A percentile compares a stretch with the other conserved stretches of the same genome.
phyloP scores from a whole-genome alignment of 768 basidiomycete genomes.

The Suillus subluteus region DNA sequence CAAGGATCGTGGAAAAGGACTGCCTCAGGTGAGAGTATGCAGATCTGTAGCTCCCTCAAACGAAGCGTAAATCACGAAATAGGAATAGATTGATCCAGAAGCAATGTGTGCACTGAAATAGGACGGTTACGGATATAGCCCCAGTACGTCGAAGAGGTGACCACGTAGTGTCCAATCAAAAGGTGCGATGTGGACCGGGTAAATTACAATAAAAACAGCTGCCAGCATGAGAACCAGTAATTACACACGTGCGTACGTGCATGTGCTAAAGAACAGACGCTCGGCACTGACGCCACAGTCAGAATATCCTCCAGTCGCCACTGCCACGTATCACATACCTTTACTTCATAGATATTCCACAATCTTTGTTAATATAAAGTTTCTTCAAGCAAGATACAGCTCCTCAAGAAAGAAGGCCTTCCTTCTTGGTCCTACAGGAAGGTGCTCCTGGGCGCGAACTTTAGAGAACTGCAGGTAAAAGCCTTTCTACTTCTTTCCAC shows the following conservation, averaged over 20 bases:
- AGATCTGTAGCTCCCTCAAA: background rate
- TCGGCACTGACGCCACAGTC: background rate
- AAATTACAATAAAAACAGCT: background rate
- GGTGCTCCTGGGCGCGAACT: slow-evolving; percentile 8
- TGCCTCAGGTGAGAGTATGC: background rate
- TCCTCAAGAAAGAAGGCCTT: slow-evolving; percentile 7
- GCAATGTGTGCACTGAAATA: background rate
- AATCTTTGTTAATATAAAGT: background rate
- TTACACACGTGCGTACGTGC: background rate
- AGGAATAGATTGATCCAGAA: background rate
- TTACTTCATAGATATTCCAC: background rate
- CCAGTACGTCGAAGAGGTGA: background rate
- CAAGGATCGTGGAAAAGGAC: background rate
- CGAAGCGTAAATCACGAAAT: background rate
- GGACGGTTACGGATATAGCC: background rate
- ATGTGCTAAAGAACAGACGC: background rate
- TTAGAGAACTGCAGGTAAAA: slow-evolving; percentile 7
- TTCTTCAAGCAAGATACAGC: slow-evolving; percentile 1
- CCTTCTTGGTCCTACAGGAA: slow-evolving; percentile 4
- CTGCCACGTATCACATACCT: background rate
- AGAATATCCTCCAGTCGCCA: background rate
- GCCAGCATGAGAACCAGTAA: background rate
- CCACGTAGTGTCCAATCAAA: background rate
- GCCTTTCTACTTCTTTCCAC: slow-evolving; percentile 9
- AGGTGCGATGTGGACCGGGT: background rate